A percentile compares a stretch with the other conserved stretches of the same genome.
Conservation (phyloP, 139 green algal species). For the Dunaliella sp. region DNA sequence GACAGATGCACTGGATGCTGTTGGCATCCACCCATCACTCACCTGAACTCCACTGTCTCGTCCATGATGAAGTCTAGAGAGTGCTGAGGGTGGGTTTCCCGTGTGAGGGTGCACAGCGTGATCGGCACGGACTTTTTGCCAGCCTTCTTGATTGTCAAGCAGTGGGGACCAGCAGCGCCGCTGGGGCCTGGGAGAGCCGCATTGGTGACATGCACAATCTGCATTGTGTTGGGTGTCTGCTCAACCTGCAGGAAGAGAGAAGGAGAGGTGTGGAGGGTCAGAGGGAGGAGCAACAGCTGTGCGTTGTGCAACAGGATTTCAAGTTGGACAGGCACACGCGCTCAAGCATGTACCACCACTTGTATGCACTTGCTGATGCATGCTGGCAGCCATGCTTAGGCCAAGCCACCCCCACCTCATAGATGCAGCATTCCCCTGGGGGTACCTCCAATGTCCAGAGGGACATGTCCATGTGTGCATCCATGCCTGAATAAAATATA, state of each 20-base stretch:
- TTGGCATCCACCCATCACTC: too few relatives aligned
- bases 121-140: neutral
- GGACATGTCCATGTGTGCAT: neutral
- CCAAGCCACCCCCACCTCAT: neutral
- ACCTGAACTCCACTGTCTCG: neutral
- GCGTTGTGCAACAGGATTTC: too few relatives aligned
- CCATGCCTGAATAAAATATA: too few relatives aligned
- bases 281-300: too few relatives aligned
- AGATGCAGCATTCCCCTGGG: neutral
- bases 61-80: conserved; percentile 11
- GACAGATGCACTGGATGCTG: too few relatives aligned
- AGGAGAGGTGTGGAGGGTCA: too few relatives aligned
- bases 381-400: too few relatives aligned
- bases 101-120: neutral
- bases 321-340: too few relatives aligned
- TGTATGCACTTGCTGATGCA: too few relatives aligned
- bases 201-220: conserved; percentile 12
- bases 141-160: neutral
- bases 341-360: too few relatives aligned
- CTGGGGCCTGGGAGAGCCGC: neutral
- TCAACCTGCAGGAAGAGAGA: conserved; percentile 1
- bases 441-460: neutral
- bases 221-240: neutral
- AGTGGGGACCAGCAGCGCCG: neutral
- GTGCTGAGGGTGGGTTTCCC: conserved; percentile 4